Percentiles rank a stretch among this genome's conserved stretches.
Conservation (phyloP, 2,329 filamentous ascomycete species). For the Bertia moriformis region DNA sequence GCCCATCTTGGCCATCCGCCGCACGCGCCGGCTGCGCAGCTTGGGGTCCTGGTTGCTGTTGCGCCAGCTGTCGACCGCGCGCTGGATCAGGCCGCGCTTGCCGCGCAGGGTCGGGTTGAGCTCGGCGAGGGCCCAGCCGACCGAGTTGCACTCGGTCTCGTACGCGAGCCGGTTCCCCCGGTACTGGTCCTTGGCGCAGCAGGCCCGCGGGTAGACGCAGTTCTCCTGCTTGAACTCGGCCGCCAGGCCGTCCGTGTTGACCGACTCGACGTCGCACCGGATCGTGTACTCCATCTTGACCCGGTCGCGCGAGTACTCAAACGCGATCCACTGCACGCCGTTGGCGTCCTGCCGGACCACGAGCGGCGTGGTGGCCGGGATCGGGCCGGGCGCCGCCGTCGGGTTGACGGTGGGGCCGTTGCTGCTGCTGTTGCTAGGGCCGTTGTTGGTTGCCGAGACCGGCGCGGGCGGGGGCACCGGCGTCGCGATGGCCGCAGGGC, state of each 20-base stretch:
- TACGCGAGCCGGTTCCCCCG: slow-evolving; percentile 89
- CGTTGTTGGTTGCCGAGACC: no score
- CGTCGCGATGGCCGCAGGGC: no score
- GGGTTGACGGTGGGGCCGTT: slow-evolving; percentile 68
- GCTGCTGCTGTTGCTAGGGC: slow-evolving; percentile 27
- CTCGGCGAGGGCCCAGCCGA: slow-evolving; percentile 97
- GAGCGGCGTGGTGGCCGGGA: slow-evolving; percentile 86
- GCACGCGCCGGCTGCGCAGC: slow-evolving; percentile 76
- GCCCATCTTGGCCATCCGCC: slow-evolving; percentile 93
- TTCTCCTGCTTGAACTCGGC: slow-evolving; percentile 95
- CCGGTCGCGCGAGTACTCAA: slow-evolving; percentile 90
- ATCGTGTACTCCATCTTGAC: slow-evolving; percentile 99
- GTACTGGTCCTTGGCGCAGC: slow-evolving; percentile 90
- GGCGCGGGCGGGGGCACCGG: no score
- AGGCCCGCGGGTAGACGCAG: slow-evolving; percentile 91
- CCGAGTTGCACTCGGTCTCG: slow-evolving; percentile 96
- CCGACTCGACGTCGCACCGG: slow-evolving; percentile 90
- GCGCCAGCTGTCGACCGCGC: slow-evolving; percentile 94
- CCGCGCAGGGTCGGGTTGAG: slow-evolving; percentile 80
- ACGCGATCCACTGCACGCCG: slow-evolving; percentile 96
- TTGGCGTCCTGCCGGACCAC: slow-evolving; percentile 92
- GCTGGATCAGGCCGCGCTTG: slow-evolving; percentile 88
- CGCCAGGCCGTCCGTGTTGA: slow-evolving; percentile 73
- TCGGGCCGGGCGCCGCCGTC: slow-evolving; percentile 85
- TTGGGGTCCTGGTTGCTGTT: slow-evolving; percentile 96